Percentiles rank a stretch among this genome's conserved stretches.
Conservation (phyloP, 208 protist species). For the Balamuthia mandrillaris region DNA sequence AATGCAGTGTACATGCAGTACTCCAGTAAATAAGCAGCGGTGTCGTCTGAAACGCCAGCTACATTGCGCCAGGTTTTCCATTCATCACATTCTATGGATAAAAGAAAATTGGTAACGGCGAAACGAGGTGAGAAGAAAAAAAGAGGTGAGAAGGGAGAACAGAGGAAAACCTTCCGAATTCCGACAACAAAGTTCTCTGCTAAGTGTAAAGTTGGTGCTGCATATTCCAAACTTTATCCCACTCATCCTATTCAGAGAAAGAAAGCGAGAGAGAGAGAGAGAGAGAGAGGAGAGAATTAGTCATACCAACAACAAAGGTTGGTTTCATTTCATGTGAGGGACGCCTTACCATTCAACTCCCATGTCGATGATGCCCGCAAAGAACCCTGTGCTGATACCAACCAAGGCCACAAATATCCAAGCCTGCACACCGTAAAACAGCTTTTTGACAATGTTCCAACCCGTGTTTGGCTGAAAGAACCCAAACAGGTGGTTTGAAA, state of each 20-base stretch:
- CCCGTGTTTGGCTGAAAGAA: no score
- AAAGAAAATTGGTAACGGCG: background rate
- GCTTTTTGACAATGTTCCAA: no score
- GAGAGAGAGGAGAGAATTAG: background rate
- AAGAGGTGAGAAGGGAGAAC: background rate
- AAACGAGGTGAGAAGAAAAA: background rate
- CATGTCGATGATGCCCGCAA: background rate
- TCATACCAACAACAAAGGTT: background rate
- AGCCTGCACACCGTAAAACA: conserved; percentile 5
- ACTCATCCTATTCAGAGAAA: conserved; percentile 3
- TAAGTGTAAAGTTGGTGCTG: conserved; percentile 12
- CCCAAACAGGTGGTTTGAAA: no score
- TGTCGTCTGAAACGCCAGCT: background rate
- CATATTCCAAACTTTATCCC: conserved; percentile 27
- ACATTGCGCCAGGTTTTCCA: background rate
- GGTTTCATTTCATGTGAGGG: background rate
- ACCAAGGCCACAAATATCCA: conserved; percentile 22
- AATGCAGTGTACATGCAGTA: background rate
- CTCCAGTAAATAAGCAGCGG: background rate
- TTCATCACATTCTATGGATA: background rate
- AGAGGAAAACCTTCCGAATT: background rate
- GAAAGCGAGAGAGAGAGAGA: background rate
- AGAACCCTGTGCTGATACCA: background rate
- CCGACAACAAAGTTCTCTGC: background rate
- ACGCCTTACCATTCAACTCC: no score